Evolutionary conservation across 177 flowering plant species (phyloP).

Genomic region (Tripterygium wilfordii): DNA sequence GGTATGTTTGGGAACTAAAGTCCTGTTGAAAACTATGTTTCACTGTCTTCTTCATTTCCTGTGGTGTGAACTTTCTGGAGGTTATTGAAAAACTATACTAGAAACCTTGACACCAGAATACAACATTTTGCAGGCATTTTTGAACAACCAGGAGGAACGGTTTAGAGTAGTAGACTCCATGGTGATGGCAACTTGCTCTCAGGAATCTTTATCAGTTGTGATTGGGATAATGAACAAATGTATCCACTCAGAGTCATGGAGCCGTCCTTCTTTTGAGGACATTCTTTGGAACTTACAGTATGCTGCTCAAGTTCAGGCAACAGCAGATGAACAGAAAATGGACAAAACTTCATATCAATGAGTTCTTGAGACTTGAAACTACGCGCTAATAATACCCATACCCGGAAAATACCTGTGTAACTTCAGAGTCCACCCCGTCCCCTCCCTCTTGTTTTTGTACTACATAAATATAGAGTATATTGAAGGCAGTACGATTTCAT

Average conservation of each 20-base stretch:
- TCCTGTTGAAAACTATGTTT: neutral
- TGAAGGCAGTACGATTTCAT: too few species aligned
- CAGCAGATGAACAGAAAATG: slow-evolving; percentile 57
- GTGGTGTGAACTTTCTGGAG: too few species aligned
- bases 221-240: slow-evolving; percentile 72
- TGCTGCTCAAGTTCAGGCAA: slow-evolving; percentile 85
- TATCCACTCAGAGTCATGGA: slow-evolving; percentile 50
- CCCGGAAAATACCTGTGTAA: neutral
- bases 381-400: neutral
- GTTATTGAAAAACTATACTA: too few species aligned
- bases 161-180: slow-evolving; percentile 51
- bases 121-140: slow-evolving; percentile 39
- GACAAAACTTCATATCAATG: slow-evolving; percentile 4
- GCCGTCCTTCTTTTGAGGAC: slow-evolving; percentile 89
- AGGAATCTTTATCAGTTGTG: slow-evolving; percentile 65
- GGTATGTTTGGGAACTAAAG: slow-evolving; percentile 32
- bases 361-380: neutral
- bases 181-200: slow-evolving; percentile 50
- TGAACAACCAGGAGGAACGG: slow-evolving; percentile 57
- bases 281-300: slow-evolving; percentile 93
- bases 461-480: too few species aligned
- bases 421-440: too few species aligned
- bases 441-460: too few species aligned
- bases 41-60: neutral
- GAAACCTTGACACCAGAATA: neutral